These are phyloP conservation scores for Mycena floridula DNA, from an alignment of 768 basidiomycete species.

Conservation along the genomic window DNA sequence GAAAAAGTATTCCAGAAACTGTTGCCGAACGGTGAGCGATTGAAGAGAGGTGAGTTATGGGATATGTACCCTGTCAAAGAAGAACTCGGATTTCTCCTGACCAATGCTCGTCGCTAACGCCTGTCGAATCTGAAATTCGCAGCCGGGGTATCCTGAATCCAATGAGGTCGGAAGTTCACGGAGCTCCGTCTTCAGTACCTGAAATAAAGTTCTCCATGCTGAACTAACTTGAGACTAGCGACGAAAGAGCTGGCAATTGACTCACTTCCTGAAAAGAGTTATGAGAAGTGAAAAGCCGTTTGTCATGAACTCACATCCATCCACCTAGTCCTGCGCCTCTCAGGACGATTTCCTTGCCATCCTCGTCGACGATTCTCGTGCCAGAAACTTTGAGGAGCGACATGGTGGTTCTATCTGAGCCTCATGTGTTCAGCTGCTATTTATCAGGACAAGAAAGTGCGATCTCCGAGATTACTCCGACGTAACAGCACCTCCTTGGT, in stretches of 20 bases:
- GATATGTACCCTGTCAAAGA: constrained; percentile 70
- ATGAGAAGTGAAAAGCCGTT: too few species aligned
- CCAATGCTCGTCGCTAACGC: constrained; percentile 65
- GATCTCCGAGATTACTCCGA: too few species aligned
- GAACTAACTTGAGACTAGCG: background rate
- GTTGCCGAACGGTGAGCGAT: background rate
- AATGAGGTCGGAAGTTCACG: background rate
- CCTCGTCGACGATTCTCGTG: constrained; percentile 51
- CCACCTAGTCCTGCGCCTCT: constrained; percentile 77
- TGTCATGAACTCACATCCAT: too few species aligned
- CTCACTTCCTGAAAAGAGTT: too few species aligned
- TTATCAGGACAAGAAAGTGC: too few species aligned
- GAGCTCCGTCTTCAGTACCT: constrained; percentile 24
- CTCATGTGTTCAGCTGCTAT: too few species aligned
- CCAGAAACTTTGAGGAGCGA: constrained; percentile 53
- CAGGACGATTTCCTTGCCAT: constrained; percentile 52
- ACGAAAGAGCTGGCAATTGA: constrained; percentile 12
- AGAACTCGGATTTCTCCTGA: constrained; percentile 60
- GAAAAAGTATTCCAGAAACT: constrained; percentile 87
- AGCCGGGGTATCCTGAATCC: constrained; percentile 62
- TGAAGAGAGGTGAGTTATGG: background rate
- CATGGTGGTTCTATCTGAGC: too few species aligned
- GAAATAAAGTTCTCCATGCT: constrained; percentile 79
- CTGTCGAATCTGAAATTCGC: constrained; percentile 72
- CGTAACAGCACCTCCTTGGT: too few species aligned